Evolutionary conservation across 345 rosid genomes (phyloP), one percentile per base, ranked within the genome.

Genomic region (Mangifera indica): DNA sequence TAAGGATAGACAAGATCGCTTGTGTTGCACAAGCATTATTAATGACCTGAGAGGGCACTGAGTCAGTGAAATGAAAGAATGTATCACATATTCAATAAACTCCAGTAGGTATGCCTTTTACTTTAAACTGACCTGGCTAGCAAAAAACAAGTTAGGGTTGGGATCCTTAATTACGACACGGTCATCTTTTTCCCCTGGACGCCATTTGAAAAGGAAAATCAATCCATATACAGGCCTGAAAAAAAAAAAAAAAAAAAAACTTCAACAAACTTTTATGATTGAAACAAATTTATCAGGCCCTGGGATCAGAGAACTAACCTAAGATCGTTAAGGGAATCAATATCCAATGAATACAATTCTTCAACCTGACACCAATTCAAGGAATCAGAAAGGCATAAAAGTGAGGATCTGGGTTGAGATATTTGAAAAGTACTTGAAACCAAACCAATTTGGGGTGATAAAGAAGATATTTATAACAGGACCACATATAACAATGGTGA

Each of bases 1-100:
- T 63, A 68, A 95, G 88, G 81, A 92, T 88, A 9, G 99, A 91
- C 71, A 95, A 71, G 72, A 95, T 95, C 7, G 99, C 98, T 87
- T 95, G 99, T 17, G 98, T 95, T 60, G 99, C 99, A 84, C 99
- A 95, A 53, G 99, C 99, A 84, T 95, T 92, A 76, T 92, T 95
- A 59, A 95, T 95, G 25, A 95, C 99, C 98, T 94, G 60, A 22
- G 61, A 64, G 64, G 72, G 42, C 25, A 65, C 11, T 24, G 69
- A 26, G 59, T 2, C 3, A 49, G 32, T 9, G 63, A 26, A 34
- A 59, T 54, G 15, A 61, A 7, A 40, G 24, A 68, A 49, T 53
- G 34, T 18, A 14, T 58, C 18, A 17, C n/a, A 51, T 44, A 42
- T 24, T 44, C 4, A 20, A 46, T 11, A 48, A 34, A 18, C 57